These are phyloP conservation scores for Cercospora sp. DNA, from an alignment of 2,329 filamentous ascomycete genomes.

Conservation along the genomic window DNA sequence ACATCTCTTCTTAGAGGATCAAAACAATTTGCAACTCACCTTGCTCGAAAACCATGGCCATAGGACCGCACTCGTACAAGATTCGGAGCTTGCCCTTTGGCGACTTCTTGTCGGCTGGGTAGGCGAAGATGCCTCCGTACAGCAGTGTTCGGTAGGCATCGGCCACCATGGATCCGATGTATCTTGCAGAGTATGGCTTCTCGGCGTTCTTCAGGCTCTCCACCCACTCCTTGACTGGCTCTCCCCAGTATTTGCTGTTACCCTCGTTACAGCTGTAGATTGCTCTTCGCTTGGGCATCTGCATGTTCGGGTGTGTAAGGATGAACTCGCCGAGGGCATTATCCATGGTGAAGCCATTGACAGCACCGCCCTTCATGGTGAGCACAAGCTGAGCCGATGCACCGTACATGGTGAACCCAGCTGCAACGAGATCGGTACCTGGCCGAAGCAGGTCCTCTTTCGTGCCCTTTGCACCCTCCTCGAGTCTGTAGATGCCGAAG, in stretches of 20 bases:
- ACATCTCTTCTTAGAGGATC: background rate
- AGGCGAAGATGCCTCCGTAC: constrained; percentile 96
- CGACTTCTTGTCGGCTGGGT: constrained; percentile 96
- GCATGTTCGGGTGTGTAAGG: constrained; percentile 93
- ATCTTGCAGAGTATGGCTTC: constrained; percentile 83
- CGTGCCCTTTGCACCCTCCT: constrained; percentile 69
- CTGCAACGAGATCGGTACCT: constrained; percentile 86
- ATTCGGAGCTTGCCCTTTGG: constrained; percentile 98
- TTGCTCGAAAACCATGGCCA: constrained; percentile 99
- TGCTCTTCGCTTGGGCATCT: constrained; percentile 71
- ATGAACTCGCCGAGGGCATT: constrained; percentile 98
- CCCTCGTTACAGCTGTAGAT: constrained; percentile 99
- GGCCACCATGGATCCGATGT: constrained; percentile 98
- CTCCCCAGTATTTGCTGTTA: constrained; percentile 95
- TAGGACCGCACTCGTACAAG: constrained; percentile 95
- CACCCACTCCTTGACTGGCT: constrained; percentile 83
- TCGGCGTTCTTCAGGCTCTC: constrained; percentile 80
- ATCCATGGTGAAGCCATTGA: constrained; percentile 98
- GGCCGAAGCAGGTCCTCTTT: constrained; percentile 86
- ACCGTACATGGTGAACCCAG: constrained; percentile 99
- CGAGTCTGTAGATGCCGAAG: constrained; percentile 89
- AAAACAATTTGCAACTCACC: constrained; percentile 57
- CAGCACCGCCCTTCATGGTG: constrained; percentile 87
- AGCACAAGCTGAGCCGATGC: constrained; percentile 94
- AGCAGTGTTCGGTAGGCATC: constrained; percentile 94